These are phyloP conservation scores for Triticum dicoccoides DNA, from an alignment of 176 grass and related monocot genomes.

Conservation along the genomic window DNA sequence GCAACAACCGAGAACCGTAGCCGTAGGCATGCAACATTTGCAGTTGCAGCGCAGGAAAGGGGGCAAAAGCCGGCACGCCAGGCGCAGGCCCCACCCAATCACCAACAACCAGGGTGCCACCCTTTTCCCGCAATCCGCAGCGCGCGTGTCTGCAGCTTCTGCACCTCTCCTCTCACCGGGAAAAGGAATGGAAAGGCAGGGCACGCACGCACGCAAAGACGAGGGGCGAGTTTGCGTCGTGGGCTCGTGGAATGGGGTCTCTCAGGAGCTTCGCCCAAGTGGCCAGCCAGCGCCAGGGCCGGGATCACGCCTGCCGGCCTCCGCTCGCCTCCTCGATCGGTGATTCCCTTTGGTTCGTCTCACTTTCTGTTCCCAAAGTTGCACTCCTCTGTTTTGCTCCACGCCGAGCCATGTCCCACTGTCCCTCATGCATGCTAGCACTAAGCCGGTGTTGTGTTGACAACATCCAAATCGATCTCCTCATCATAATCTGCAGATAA, in stretches of 20 bases:
- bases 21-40: not conserved
- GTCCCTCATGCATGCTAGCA: not conserved
- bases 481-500: not conserved
- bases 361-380: slow-evolving; percentile 20
- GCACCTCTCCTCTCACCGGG: not conserved
- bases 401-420: not conserved
- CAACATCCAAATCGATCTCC: not conserved
- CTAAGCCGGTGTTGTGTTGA: not conserved
- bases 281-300: not conserved
- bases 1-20: not conserved
- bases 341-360: not conserved
- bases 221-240: not conserved
- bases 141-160: slow-evolving; percentile 13
- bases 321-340: not conserved
- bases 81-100: not conserved
- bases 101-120: not conserved
- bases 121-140: slow-evolving; percentile 4
- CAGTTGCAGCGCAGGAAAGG: not conserved
- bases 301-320: slow-evolving; percentile 3
- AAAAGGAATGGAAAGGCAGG: not conserved
- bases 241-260: not conserved
- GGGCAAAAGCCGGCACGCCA: not conserved
- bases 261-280: not conserved
- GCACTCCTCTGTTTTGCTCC: not conserved
- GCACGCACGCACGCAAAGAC: slow-evolving; percentile 23